These are phyloP conservation scores for Aspergillus ochraceoroseus DNA, from an alignment of 2,329 filamentous ascomycete genomes.

Conservation along the genomic window DNA sequence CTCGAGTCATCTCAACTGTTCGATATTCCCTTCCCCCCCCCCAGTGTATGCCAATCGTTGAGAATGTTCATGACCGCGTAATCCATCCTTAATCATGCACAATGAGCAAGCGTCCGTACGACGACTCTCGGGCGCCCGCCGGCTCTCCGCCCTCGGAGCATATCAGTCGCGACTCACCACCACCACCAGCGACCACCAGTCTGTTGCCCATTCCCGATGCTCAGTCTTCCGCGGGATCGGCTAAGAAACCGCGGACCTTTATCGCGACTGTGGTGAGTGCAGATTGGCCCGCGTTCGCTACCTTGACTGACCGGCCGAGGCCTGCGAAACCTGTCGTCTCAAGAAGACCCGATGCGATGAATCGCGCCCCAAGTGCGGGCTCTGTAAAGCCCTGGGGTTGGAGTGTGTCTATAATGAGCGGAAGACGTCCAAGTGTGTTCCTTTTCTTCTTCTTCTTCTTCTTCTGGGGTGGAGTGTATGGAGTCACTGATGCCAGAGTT, in stretches of 20 bases:
- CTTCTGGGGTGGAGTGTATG: neutral
- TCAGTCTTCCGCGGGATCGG: conserved; percentile 24
- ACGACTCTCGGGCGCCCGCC: conserved; percentile 28
- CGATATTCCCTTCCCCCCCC: neutral
- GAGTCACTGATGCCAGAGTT: no score
- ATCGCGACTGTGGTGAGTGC: conserved; percentile 38
- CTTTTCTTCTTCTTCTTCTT: neutral
- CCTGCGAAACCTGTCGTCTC: conserved; percentile 51
- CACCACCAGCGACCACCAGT: conserved; percentile 35
- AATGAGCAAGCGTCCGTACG: conserved; percentile 38
- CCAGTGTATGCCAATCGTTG: neutral
- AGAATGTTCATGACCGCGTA: neutral
- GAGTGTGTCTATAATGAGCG: conserved; percentile 52
- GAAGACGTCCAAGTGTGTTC: conserved; percentile 49
- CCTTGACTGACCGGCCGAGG: conserved; percentile 31
- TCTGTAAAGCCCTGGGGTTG: conserved; percentile 48
- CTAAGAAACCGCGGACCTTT: conserved; percentile 38
- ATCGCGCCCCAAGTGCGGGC: conserved; percentile 49
- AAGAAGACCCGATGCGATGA: conserved; percentile 55
- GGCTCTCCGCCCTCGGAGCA: conserved; percentile 24
- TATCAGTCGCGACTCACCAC: conserved; percentile 22
- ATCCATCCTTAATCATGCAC: conserved; percentile 27
- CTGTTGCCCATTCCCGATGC: conserved; percentile 35
- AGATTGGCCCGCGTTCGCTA: neutral
- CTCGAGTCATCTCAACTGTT: no score